phyloP scores from a whole-genome alignment of 2,329 filamentous ascomycete genomes.

The Xylaria multiplex region DNA sequence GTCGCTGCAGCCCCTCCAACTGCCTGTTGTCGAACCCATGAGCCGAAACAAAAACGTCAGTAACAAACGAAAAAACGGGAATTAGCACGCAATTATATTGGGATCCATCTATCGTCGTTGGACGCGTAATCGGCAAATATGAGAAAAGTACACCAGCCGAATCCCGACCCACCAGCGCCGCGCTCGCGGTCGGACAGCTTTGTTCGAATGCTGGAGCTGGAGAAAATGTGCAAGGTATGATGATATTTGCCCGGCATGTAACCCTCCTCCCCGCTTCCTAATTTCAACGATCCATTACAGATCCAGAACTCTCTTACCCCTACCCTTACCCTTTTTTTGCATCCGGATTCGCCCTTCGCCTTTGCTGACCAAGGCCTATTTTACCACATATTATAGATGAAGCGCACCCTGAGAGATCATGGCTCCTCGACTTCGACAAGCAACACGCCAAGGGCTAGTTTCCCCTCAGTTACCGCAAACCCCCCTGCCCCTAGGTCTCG shows the following conservation, averaged over 20 bases:
- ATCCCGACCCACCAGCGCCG: constrained; percentile 46
- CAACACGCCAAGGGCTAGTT: constrained; percentile 45
- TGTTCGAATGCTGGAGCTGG: constrained; percentile 68
- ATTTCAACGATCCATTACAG: constrained; percentile 23
- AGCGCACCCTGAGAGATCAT: constrained; percentile 51
- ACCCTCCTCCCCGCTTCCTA: constrained; percentile 40
- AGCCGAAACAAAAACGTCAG: constrained; percentile 26
- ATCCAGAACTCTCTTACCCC: constrained; percentile 32
- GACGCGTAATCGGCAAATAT: constrained; percentile 50
- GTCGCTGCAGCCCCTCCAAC: constrained; percentile 33
- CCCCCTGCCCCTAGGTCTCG: constrained; percentile 47
- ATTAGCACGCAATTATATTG: constrained; percentile 34
- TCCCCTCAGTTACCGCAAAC: constrained; percentile 45
- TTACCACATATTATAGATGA: constrained; percentile 50
- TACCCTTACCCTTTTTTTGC: constrained; percentile 40
- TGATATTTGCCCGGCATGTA: constrained; percentile 48
- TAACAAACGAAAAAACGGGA: constrained; percentile 18
- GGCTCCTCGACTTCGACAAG: constrained; percentile 43
- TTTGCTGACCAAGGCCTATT: constrained; percentile 43
- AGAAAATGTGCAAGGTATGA: constrained; percentile 67
- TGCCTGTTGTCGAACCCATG: constrained; percentile 27
- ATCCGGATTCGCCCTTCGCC: constrained; percentile 44
- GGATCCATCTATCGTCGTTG: constrained; percentile 30
- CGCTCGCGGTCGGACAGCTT: constrained; percentile 57
- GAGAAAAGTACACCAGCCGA: constrained; percentile 46